Evolutionary conservation across 179 eudicot genomes (phyloP).

Genomic region (Kewa caespitosa): DNA sequence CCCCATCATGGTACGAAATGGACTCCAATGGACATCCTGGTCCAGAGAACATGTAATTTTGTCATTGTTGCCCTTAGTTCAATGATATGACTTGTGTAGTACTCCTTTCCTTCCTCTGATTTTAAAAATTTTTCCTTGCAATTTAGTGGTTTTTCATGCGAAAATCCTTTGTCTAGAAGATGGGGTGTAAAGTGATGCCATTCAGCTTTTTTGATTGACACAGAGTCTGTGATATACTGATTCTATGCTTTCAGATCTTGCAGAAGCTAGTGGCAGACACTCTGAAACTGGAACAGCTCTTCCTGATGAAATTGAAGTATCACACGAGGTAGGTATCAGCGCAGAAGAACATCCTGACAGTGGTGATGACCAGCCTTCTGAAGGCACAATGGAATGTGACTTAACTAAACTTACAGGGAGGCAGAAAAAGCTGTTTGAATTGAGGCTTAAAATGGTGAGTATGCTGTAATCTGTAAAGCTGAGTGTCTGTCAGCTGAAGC

Average conservation of each 20-base stretch:
- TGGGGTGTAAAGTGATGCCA: too few species aligned
- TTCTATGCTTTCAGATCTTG: conserved; percentile 18
- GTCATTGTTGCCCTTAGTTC: too few species aligned
- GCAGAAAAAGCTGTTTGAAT: conserved; percentile 73
- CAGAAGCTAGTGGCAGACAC: conserved; percentile 26
- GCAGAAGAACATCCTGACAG: conserved; percentile 37
- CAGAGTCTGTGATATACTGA: neutral
- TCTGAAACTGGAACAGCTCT: conserved; percentile 21
- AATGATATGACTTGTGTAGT: too few species aligned
- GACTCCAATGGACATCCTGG: too few species aligned
- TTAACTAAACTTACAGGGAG: conserved; percentile 68
- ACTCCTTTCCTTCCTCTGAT: too few species aligned
- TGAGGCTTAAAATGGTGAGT: conserved; percentile 83
- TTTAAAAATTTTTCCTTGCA: too few species aligned
- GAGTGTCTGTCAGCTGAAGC: neutral
- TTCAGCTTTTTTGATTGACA: too few species aligned
- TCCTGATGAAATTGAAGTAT: conserved; percentile 34
- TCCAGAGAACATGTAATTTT: too few species aligned
- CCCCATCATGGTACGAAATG: too few species aligned
- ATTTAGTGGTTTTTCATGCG: too few species aligned
- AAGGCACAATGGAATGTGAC: conserved; percentile 37
- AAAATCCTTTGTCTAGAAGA: too few species aligned
- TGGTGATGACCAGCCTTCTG: conserved; percentile 39
- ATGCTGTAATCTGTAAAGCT: neutral
- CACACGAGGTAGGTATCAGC: conserved; percentile 38